Base-by-base conservation (phyloP, 768 basidiomycete species). In the Phaeotremella skinneri region DNA sequence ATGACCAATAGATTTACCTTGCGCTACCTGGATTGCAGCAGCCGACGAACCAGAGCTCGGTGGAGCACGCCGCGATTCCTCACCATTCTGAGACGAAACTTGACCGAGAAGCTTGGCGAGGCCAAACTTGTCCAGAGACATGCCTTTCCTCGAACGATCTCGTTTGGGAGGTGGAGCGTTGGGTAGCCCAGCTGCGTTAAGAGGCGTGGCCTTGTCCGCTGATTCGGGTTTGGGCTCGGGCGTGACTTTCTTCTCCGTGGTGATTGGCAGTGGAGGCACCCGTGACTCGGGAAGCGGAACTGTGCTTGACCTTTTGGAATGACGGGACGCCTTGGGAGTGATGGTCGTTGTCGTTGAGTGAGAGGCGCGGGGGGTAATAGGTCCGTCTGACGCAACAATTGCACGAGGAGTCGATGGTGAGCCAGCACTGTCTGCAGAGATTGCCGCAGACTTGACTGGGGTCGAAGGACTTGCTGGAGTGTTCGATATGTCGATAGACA, bases 91-190 rank as follows among this genome's bases (percentile, higher is more conserved):
- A 6, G 55, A 52, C 9, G 9, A 9, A 7, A 50, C 26, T 49
- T 67, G 63, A 30, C 55, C 83, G 55, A 90, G 87, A 55, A 91
- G 83, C 78, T 88, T 90, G 52, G 84, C 83, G 2, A 91, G 80
- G 9, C 86, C 87, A 65, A 90, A 84, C 74, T 86, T 87, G 79
- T 90, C 89, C 64, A 90, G 78, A 2, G 88, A 89, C 59, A 88
- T 79, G 7, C 87, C 87, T 64, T 85, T 85, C 58, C 82, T 81
- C 63, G 86, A 84, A 23, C 85, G 59, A 9, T 72, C 65, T 11
- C 58, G 48, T 29, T 61, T 64, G 2, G 61, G 56, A 14, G 61
- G 55, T 4, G 62, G 70, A 14, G 51, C 45, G 25, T 65, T 62
- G 20, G 66, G 62, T 21, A 67, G 51, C 16, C 63, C 63, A 17